Base-by-base conservation (phyloP, 1,284 basidiomycete genomes). In the Ceratobasidium sp. region DNA sequence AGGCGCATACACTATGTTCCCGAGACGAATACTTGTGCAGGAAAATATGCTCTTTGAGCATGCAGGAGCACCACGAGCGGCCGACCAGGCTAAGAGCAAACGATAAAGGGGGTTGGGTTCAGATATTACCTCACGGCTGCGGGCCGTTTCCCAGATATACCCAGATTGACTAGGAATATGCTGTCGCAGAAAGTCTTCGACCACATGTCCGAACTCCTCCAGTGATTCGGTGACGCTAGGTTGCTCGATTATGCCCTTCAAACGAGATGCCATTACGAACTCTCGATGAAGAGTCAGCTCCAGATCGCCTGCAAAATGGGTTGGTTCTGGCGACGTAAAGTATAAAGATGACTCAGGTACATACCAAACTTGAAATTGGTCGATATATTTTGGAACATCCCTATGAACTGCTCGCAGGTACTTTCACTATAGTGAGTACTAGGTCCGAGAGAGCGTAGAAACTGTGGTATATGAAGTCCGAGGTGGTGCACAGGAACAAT, bases 301-400 rank as follows among this genome's bases (percentile, higher is more conserved):
- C 1, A 76, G 40, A 19, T 57, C 32, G 19, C 66, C 75, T 69
- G 29, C 11, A 7, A 44, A 7, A 19, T 7, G 22, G 11, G 15
- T 44, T 7, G 6, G 6, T 7, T 6, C 49, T 1, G 49, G 17
- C 17, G 22, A 51, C 49, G 19, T n/a, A n/a, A 44, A 15, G 15
- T 44, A 6, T 15, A 44, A 15, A 6, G 43, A 15, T 15, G 15
- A 7, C 6, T 44, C 15, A 44, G 43, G 15, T 40, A 40, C 77
- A 25, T 51, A 76, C 75, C 74, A 37, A 70, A 76, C n/a, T 29
- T 22, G 4, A 15, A 57, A 43, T 78, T 77, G 9, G 51, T 78
- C 76, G n/a, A n/a, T n/a, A n/a, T n/a, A n/a, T n/a, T n/a, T n/a
- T n/a, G n/a, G n/a, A n/a, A n/a, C n/a, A n/a, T n/a, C n/a, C n/a